These are phyloP conservation scores for Ramaria sp. DNA, from an alignment of 768 basidiomycete species.

Conservation along the genomic window DNA sequence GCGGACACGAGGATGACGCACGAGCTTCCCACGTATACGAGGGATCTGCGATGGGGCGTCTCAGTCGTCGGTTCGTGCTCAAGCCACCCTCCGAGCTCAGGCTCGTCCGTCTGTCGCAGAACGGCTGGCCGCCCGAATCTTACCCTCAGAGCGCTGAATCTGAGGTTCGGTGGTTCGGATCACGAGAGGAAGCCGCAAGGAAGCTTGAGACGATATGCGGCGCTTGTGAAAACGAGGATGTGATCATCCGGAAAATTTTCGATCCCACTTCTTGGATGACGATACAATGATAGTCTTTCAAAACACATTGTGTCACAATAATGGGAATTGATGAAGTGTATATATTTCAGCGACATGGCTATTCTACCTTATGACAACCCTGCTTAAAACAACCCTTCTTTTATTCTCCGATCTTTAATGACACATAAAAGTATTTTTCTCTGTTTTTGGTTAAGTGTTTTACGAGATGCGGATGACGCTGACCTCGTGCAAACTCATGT, in stretches of 20 bases:
- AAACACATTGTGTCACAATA: no score
- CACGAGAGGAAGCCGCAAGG: background rate
- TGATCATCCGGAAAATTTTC: background rate
- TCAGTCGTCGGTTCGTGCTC: background rate
- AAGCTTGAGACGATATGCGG: conserved; percentile 1
- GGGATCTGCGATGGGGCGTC: conserved; percentile 4
- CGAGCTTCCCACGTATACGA: background rate
- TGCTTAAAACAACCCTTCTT: no score
- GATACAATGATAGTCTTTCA: background rate
- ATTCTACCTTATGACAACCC: no score
- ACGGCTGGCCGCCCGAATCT: background rate
- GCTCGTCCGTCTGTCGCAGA: background rate
- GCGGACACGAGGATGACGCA: conserved; percentile 2
- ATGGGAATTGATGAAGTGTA: no score
- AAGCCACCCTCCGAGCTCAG: background rate
- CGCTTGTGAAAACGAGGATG: background rate
- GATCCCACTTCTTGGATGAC: conserved; percentile 2
- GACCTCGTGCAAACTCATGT: no score
- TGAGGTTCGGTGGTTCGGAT: background rate
- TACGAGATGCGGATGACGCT: no score
- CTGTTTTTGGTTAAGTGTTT: no score
- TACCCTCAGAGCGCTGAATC: no score
- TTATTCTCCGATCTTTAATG: no score
- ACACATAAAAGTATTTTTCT: no score
- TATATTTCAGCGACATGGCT: no score